A percentile compares a stretch with the other conserved stretches of the same genome.
These are phyloP conservation scores for Pleurotus salmoneostramineus DNA, from an alignment of 768 basidiomycete genomes.

Conservation along the genomic window DNA sequence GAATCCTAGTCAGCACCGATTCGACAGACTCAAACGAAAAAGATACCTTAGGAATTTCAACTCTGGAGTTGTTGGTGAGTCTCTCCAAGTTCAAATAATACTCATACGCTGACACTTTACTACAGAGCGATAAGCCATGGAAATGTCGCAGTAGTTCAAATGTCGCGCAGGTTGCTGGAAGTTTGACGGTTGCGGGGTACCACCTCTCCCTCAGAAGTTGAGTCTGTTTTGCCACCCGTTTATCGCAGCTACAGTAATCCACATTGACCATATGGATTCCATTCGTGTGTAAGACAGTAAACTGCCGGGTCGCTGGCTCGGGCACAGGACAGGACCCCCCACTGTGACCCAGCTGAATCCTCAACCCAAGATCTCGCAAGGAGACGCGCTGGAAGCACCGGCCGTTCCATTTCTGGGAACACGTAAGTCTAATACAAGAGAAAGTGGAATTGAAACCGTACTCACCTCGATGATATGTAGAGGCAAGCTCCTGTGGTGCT, in stretches of 20 bases:
- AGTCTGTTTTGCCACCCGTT: not conserved
- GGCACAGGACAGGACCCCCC: conserved; percentile 11
- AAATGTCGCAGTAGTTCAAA: conserved; percentile 9
- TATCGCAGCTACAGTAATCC: conserved; percentile 18
- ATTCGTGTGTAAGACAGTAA: conserved; percentile 18
- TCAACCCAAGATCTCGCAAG: conserved; percentile 13
- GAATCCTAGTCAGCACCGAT: too few species aligned
- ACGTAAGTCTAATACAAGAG: not conserved
- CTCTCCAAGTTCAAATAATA: conserved; percentile 13
- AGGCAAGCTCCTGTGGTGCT: conserved; percentile 2
- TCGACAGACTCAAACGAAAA: not conserved
- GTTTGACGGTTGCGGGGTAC: conserved; percentile 13
- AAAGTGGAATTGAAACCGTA: not conserved
- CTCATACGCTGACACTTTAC: conserved; percentile 15
- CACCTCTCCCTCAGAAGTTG: conserved; percentile 5
- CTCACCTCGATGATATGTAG: conserved; percentile 8
- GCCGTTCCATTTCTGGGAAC: conserved; percentile 10
- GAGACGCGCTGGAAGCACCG: conserved; percentile 3
- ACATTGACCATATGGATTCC: conserved; percentile 20
- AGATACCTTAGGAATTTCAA: conserved; percentile 15
- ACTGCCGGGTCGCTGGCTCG: not conserved
- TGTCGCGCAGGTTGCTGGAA: conserved; percentile 15
- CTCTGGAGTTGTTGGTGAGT: conserved; percentile 18
- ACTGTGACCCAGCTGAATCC: conserved; percentile 21
- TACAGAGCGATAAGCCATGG: conserved; percentile 7